phyloP scores from a whole-genome alignment of 2,329 filamentous ascomycete species.

The Elsinoe ampelina region DNA sequence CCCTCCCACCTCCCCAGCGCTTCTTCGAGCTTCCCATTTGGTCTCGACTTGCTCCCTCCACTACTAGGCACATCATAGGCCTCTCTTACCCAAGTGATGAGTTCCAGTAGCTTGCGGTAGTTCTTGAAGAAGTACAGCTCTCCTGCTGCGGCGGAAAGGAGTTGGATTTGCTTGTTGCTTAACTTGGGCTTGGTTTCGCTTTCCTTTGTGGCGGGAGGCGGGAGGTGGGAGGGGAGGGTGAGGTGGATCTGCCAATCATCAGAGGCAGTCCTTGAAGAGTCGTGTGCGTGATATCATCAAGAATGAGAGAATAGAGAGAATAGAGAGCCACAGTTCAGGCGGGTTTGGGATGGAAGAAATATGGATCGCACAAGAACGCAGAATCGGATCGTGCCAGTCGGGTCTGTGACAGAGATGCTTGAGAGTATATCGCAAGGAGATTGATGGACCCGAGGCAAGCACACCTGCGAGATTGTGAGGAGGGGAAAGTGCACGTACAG shows the following conservation, averaged over 20 bases:
- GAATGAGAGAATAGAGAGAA: not conserved
- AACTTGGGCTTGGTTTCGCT: slow-evolving; percentile 18
- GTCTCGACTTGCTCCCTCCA: slow-evolving; percentile 9
- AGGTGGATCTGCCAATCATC: slow-evolving; percentile 17
- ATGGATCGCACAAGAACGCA: too few relatives aligned
- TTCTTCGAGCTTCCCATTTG: slow-evolving; percentile 17
- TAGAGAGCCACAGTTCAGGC: too few relatives aligned
- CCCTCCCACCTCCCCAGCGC: slow-evolving; percentile 22
- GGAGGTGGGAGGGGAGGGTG: not conserved
- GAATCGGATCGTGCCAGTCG: too few relatives aligned
- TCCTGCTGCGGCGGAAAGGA: slow-evolving; percentile 45
- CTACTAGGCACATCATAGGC: slow-evolving; percentile 20
- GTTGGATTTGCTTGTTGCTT: slow-evolving; percentile 23
- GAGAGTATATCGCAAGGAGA: not conserved
- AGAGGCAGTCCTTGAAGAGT: slow-evolving; percentile 14
- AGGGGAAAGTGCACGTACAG: slow-evolving; percentile 15
- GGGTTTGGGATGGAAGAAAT: too few relatives aligned
- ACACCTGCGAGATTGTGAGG: not conserved
- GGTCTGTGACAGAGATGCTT: not conserved
- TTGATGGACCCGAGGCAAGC: too few relatives aligned
- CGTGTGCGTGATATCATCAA: slow-evolving; percentile 11
- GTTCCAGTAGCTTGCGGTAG: slow-evolving; percentile 37
- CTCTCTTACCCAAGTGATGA: slow-evolving; percentile 21
- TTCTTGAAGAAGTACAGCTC: slow-evolving; percentile 51
- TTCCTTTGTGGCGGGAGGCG: slow-evolving; percentile 11